A percentile compares a stretch with the other conserved stretches of the same genome.
These are phyloP conservation scores for Thelephora aurantiotincta DNA, from an alignment of 768 basidiomycete genomes.

Conservation along the genomic window DNA sequence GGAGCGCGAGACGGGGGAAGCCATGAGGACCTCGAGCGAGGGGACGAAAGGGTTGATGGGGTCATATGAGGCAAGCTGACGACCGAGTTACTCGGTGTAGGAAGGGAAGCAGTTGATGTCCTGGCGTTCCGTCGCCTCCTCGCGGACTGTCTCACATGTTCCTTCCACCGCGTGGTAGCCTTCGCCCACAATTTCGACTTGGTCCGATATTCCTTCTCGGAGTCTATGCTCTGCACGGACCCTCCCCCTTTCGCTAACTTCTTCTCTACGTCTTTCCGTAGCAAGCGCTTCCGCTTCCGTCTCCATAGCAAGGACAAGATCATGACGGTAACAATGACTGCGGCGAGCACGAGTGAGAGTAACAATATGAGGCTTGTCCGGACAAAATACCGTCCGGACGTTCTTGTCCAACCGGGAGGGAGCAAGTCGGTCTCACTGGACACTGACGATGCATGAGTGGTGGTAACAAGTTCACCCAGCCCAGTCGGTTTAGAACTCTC, in stretches of 20 bases:
- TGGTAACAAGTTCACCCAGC: conserved; percentile 26
- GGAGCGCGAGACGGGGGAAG: conserved; percentile 24
- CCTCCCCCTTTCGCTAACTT: conserved; percentile 21
- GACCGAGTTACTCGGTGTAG: background rate
- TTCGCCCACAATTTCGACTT: conserved; percentile 50
- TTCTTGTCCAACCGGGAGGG: conserved; percentile 11
- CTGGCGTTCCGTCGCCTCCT: conserved; percentile 33
- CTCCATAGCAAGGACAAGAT: conserved; percentile 49
- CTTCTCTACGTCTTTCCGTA: conserved; percentile 38
- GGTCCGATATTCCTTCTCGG: conserved; percentile 26
- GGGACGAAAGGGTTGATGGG: background rate
- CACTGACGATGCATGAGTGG: background rate
- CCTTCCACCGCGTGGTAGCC: conserved; percentile 58
- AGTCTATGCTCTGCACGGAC: conserved; percentile 17
- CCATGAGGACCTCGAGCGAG: conserved; percentile 20
- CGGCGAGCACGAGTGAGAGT: conserved; percentile 48
- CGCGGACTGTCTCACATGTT: conserved; percentile 43
- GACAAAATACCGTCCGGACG: conserved; percentile 3
- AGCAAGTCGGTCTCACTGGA: conserved; percentile 3
- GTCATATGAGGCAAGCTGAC: conserved; percentile 8
- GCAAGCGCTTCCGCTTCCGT: conserved; percentile 23
- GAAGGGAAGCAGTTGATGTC: background rate
- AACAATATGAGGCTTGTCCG: conserved; percentile 23
- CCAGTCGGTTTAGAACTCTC: conserved; percentile 28
- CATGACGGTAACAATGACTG: conserved; percentile 47